phyloP scores from a whole-genome alignment of 345 rosid species.

The Salix dunnii region DNA sequence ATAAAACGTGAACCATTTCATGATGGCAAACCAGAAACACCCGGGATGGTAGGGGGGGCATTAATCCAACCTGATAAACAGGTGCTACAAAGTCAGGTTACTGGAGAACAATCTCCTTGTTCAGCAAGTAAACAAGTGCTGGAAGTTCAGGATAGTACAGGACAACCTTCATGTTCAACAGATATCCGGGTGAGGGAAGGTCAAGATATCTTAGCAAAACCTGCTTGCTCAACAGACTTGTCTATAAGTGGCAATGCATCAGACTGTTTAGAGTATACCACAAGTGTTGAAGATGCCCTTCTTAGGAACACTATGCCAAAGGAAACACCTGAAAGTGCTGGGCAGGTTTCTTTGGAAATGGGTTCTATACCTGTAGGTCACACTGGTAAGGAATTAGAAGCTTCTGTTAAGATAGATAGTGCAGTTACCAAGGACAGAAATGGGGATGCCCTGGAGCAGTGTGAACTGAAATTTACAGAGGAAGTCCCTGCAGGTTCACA shows the following conservation, averaged over 20 bases:
- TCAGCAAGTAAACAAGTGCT: background rate
- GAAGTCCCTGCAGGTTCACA: constrained; percentile 24
- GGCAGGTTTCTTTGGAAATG: constrained; percentile 22
- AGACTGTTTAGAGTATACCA: constrained; percentile 15
- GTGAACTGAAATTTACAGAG: constrained; percentile 18
- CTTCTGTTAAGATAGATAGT: constrained; percentile 27
- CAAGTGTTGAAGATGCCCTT: constrained; percentile 13
- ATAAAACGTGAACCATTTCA: constrained; percentile 51
- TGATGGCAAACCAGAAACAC: constrained; percentile 29
- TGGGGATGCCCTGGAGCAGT: constrained; percentile 21
- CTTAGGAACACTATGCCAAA: constrained; percentile 12
- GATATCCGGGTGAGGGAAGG: background rate
- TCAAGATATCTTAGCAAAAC: constrained; percentile 5
- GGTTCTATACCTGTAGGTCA: constrained; percentile 19
- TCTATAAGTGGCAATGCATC: constrained; percentile 11
- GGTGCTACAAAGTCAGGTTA: constrained; percentile 4
- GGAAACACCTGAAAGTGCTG: constrained; percentile 26
- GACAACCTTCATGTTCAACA: background rate
- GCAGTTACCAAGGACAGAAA: constrained; percentile 25
- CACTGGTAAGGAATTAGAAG: constrained; percentile 23
- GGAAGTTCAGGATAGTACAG: background rate
- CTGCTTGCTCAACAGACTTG: constrained; percentile 27
- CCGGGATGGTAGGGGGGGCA: background rate
- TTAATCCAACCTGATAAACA: background rate
- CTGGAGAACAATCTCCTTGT: constrained; percentile 4